Conservation (phyloP, 2,329 filamentous ascomycete species). For the Calycina marina region DNA sequence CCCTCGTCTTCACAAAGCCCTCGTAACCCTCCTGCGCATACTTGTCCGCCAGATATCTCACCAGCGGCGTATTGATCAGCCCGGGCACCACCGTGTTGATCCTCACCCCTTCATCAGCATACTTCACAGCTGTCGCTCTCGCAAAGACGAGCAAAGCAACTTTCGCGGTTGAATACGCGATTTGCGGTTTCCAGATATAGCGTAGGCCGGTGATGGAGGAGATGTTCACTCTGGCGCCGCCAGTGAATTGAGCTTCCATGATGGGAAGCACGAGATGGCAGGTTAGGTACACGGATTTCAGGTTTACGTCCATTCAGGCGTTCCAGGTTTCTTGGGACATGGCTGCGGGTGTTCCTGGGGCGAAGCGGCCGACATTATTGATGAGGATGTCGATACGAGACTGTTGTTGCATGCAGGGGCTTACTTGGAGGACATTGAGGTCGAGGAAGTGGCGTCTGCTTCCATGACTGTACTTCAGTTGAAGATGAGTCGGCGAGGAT, state of each 20-base stretch:
- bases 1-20: constrained; percentile 34
- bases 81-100: constrained; percentile 42
- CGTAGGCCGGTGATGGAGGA: constrained; percentile 36
- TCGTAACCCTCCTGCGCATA: constrained; percentile 31
- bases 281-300: constrained; percentile 39
- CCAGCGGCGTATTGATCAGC: constrained; percentile 39
- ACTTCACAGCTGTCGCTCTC: constrained; percentile 34
- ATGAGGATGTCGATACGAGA: constrained; percentile 42
- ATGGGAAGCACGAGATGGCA: constrained; percentile 37
- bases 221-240: constrained; percentile 32
- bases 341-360: constrained; percentile 33
- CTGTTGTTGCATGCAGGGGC: too few species aligned
- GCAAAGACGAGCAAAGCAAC: constrained; percentile 36
- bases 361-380: constrained; percentile 44
- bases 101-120: constrained; percentile 31
- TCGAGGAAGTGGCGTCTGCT: constrained; percentile 35
- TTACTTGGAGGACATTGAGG: constrained; percentile 34
- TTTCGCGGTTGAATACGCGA: constrained; percentile 38
- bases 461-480: constrained; percentile 30
- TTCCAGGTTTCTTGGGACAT: constrained; percentile 37
- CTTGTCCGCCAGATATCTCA: constrained; percentile 28
- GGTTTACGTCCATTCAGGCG: constrained; percentile 36
- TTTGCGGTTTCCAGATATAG: constrained; percentile 35
- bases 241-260: constrained; percentile 33
- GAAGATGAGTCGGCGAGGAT: constrained; percentile 23